phyloP scores from a whole-genome alignment of 2,329 filamentous ascomycete species.

The Dactylellina drechsleri region DNA sequence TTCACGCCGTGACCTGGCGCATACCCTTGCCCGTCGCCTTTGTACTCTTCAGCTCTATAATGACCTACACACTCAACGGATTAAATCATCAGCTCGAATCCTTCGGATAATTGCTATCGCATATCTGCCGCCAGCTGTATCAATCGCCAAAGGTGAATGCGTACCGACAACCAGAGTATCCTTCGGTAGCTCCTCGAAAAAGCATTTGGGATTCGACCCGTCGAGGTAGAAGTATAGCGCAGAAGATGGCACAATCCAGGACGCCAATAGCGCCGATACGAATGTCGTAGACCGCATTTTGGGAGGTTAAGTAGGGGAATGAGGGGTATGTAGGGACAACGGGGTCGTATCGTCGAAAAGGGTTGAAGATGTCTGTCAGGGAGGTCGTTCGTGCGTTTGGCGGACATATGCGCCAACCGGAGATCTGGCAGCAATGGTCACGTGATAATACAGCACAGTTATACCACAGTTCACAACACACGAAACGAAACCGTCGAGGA shows the following conservation, averaged over 20 bases:
- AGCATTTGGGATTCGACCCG: conserved; percentile 85
- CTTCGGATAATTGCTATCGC: neutral
- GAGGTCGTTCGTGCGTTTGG: conserved; percentile 16
- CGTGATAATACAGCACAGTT: conserved; percentile 20
- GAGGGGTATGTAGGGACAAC: conserved; percentile 13
- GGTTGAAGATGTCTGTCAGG: conserved; percentile 28
- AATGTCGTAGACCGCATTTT: conserved; percentile 48
- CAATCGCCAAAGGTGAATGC: conserved; percentile 58
- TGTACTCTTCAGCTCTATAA: conserved; percentile 86
- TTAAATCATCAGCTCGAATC: neutral
- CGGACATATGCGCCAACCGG: conserved; percentile 26
- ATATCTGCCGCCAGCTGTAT: neutral
- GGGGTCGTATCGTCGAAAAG: conserved; percentile 16
- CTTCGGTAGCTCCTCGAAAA: conserved; percentile 97
- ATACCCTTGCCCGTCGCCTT: conserved; percentile 75
- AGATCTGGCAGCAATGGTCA: conserved; percentile 50
- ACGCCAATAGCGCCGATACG: conserved; percentile 61
- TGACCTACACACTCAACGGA: conserved; percentile 66
- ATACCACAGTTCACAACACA: conserved; percentile 30
- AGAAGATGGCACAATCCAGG: conserved; percentile 73
- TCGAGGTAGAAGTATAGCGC: conserved; percentile 97
- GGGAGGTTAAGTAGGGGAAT: neutral
- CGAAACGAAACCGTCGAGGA: too few relatives aligned
- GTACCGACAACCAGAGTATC: conserved; percentile 91
- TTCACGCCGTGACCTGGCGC: conserved; percentile 77